A percentile compares a stretch with the other conserved stretches of the same genome.
Conservation (phyloP, 2,329 filamentous ascomycete species). For the Sarocladium kiliense region DNA sequence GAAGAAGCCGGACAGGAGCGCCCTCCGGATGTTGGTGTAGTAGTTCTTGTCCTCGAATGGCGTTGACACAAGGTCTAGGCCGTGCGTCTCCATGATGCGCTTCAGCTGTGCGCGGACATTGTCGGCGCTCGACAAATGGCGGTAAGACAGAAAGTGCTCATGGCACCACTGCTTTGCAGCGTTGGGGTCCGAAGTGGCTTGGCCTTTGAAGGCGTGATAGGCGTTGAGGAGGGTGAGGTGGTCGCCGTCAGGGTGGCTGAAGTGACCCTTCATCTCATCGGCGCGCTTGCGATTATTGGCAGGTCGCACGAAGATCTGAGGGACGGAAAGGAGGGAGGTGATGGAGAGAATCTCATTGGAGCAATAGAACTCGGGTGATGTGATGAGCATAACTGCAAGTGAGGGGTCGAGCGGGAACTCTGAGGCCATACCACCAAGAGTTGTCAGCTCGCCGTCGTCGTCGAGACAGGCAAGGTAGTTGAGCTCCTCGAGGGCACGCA, state of each 20-base stretch:
- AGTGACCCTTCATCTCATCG: slow-evolving; percentile 95
- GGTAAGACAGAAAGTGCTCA: slow-evolving; percentile 88
- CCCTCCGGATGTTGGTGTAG: slow-evolving; percentile 93
- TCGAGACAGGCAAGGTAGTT: slow-evolving; percentile 97
- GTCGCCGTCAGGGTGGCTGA: slow-evolving; percentile 89
- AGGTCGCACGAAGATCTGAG: slow-evolving; percentile 88
- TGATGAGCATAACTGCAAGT: slow-evolving; percentile 95
- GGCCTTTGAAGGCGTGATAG: slow-evolving; percentile 93
- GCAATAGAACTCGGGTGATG: slow-evolving; percentile 96
- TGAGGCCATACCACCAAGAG: slow-evolving; percentile 79
- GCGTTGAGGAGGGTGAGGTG: slow-evolving; percentile 95
- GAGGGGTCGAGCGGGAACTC: slow-evolving; percentile 94
- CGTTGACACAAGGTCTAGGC: slow-evolving; percentile 80
- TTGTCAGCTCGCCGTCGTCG: slow-evolving; percentile 89
- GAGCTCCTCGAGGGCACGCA: slow-evolving; percentile 94
- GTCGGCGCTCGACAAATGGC: slow-evolving; percentile 86
- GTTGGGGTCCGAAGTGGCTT: slow-evolving; percentile 48
- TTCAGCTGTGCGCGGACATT: slow-evolving; percentile 88
- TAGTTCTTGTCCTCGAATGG: slow-evolving; percentile 94
- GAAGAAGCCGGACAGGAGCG: slow-evolving; percentile 92
- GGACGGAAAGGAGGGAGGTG: slow-evolving; percentile 88
- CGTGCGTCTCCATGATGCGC: slow-evolving; percentile 93
- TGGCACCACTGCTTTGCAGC: slow-evolving; percentile 92
- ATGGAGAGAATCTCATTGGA: slow-evolving; percentile 97
- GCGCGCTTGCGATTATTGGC: slow-evolving; percentile 81